Evolutionary conservation across 2,329 filamentous ascomycete genomes (phyloP), one percentile per base, ranked within the genome.

Genomic region (Herpotrichia juniperi): DNA sequence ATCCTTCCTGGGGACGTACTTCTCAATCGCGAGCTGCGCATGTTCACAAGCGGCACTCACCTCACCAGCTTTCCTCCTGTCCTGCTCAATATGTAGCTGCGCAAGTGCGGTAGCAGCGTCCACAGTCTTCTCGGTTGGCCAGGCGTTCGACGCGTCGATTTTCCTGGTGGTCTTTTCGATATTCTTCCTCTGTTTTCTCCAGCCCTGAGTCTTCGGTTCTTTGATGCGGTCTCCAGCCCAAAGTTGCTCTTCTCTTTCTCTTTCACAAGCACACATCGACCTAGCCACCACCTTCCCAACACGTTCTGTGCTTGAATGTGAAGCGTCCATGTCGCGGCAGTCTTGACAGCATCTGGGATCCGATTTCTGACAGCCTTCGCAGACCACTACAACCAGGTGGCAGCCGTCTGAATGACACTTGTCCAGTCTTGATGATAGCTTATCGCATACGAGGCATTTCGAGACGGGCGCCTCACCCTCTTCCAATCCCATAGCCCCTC

Each of bases 341-440:
- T 61, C 55, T 9, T 56, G 50, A 42, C 62, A 66, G 40, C 62
- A 66, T 28, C 43, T 25, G 12, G 57, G 42, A 24, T 49, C 46
- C 21, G 32, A 24, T 2, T 45, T 40, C 22, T 62, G 59, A 42
- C 61, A 66, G 2, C 30, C 19, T 25, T 54, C 43, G 40, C 62
- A 65, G 11, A 61, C 44, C 7, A 65, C 59, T 26, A 63, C 56
- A 17, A 62, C 57, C 28, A 66, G 44, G 51, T 66, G 61, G 21
- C 62, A 66, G 9, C 57, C 53, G 22, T 24, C 21, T 8, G 40
- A 44, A 19, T 37, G 48, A 31, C 62, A 66, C 35, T 66, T 64
- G 1, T 55, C 55, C 3, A 66, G 50, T 22, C 58, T 55, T 43
- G 34, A 48, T n/a, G 58, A 58, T 34, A 39, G 30, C 16, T 37